Evolutionary conservation across 768 basidiomycete species (phyloP).

Genomic region (Gloeostereum incarnatum): DNA sequence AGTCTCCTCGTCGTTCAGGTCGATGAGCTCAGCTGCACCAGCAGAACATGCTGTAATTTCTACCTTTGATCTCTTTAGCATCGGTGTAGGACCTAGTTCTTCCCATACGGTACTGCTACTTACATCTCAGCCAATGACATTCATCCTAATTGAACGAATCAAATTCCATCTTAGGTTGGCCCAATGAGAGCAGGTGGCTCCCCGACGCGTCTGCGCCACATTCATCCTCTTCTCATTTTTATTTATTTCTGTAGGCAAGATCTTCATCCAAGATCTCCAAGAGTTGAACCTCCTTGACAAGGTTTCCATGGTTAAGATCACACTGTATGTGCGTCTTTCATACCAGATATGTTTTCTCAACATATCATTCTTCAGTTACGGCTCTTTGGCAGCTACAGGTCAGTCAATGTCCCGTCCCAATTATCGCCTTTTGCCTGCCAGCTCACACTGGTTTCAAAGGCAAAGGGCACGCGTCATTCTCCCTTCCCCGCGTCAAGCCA

Average conservation of each 20-base stretch:
- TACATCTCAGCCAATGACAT: neutral
- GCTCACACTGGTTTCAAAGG: slow-evolving; percentile 27
- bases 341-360: slow-evolving; percentile 1
- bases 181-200: neutral
- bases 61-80: slow-evolving; percentile 87
- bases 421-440: slow-evolving; percentile 1
- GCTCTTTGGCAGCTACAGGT: slow-evolving; percentile 91
- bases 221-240: neutral
- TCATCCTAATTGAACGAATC: slow-evolving; percentile 2
- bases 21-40: slow-evolving; percentile 16
- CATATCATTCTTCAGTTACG: slow-evolving; percentile 48
- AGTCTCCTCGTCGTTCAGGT: no score
- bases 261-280: slow-evolving; percentile 71
- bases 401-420: slow-evolving; percentile 9
- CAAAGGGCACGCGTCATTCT: slow-evolving; percentile 52
- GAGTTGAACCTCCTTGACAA: slow-evolving; percentile 63
- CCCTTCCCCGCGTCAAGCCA: slow-evolving; percentile 2
- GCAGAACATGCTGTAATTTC: slow-evolving; percentile 88
- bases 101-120: neutral
- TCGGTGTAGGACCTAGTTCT: slow-evolving; percentile 37
- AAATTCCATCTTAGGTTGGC: no score
- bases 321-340: slow-evolving; percentile 43
- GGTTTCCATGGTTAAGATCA: slow-evolving; percentile 71
- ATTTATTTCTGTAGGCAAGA: slow-evolving; percentile 32
- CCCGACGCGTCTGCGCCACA: neutral